Base-by-base conservation (phyloP, 2,329 filamentous ascomycete species). In the Diplodia sapinea region DNA sequence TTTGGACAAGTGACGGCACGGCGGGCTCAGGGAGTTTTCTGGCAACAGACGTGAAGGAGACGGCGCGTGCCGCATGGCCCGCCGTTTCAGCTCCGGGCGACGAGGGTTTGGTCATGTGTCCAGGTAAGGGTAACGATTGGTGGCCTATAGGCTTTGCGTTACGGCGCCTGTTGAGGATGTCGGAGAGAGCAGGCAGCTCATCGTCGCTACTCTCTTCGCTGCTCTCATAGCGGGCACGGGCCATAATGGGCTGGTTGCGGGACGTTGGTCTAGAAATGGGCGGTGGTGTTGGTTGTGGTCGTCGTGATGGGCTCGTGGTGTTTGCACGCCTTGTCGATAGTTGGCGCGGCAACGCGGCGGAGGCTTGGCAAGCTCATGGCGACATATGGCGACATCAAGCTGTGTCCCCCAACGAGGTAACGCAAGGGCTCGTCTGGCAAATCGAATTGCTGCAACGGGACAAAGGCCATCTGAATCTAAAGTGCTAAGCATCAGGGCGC, bases 1-100 rank as follows among this genome's bases (percentile, higher is more conserved):
- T 76, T 2, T 72, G 72, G 17, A 73, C 68, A 17, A 73, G 68
- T 12, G 47, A 17, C 20, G 36, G 29, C 9, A 13, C 47, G 5
- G 47, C 4, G n/a, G 36, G 20, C 6, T 38, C 12, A 3, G 13
- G 31, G n/a, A 17, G n/a, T 11, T 20, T 15, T 23, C 20, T 26
- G 33, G 55, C 11, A 33, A 20, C 13, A 13, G 57, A 31, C 26
- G 8, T 29, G 26, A 11, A 15, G 15, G 4, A 12, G 17, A 15
- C 36, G 9, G 36, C 9, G 36, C 11, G 11, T 11, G 11, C 36
- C 8, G 8, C 9, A 38, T 12, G 8, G 11, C 11, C 11, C 9
- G 36, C 9, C 7, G 36, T 38, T 38, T 11, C 11, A 11, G 36
- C 36, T 38, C 36, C 11, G 36, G 36, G 11, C 36, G 36, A 31